These are phyloP conservation scores for Cyberlindnera sargentensis DNA, from an alignment of 805 yeast genomes.

Conservation along the genomic window DNA sequence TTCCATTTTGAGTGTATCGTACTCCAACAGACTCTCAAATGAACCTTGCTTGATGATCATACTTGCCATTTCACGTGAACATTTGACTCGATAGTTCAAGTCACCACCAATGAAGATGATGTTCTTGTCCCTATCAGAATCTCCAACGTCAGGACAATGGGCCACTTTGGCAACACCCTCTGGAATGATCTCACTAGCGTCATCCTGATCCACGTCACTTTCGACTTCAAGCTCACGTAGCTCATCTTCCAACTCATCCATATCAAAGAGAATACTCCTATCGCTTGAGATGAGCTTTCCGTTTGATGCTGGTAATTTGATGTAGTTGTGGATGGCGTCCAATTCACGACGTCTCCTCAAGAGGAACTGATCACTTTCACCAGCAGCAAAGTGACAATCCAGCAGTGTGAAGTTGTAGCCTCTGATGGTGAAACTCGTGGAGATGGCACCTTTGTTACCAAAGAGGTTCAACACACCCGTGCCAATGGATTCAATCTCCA, in stretches of 20 bases:
- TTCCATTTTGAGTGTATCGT: constrained; percentile 38
- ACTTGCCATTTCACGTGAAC: constrained; percentile 24
- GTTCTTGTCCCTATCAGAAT: constrained; percentile 11
- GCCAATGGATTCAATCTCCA: constrained; percentile 40
- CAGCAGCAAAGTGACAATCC: constrained; percentile 51
- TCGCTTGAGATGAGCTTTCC: constrained; percentile 21
- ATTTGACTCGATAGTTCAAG: constrained; percentile 41
- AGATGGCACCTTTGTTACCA: constrained; percentile 59
- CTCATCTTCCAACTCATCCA: constrained; percentile 15
- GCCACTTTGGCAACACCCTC: background rate
- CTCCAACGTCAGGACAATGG: constrained; percentile 1
- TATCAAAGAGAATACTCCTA: constrained; percentile 22
- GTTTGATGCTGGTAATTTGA: constrained; percentile 20
- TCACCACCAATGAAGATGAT: constrained; percentile 43
- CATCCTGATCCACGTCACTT: constrained; percentile 1
- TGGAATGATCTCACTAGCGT: background rate
- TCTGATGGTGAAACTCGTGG: constrained; percentile 31
- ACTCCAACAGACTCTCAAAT: constrained; percentile 29
- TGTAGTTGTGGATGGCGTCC: constrained; percentile 29
- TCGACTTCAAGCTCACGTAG: background rate
- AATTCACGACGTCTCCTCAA: constrained; percentile 39
- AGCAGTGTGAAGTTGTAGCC: constrained; percentile 31
- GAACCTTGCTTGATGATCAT: constrained; percentile 25
- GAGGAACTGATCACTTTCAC: constrained; percentile 32
- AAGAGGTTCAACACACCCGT: constrained; percentile 50